phyloP scores from a whole-genome alignment of 176 grass and related monocot species.

The Hyparrhenia diplandra region DNA sequence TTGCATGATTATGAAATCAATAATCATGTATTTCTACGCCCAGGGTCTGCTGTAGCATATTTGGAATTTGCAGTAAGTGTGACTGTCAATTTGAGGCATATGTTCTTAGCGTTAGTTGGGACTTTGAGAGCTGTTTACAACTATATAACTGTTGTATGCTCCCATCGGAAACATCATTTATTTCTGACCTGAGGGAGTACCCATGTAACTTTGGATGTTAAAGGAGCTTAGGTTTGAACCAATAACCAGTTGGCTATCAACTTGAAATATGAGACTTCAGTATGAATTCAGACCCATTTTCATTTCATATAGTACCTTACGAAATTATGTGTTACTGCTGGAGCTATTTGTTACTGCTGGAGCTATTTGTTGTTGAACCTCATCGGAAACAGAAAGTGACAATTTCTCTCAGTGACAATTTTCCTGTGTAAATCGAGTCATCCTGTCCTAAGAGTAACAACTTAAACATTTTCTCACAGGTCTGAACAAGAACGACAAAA shows the following conservation, averaged over 20 bases:
- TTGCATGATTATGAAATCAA: not conserved
- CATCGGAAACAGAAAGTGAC: not conserved
- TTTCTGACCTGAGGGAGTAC: not conserved
- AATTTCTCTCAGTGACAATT: no score
- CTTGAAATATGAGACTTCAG: not conserved
- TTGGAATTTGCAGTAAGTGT: not conserved
- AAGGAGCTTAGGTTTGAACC: not conserved
- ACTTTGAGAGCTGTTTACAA: not conserved
- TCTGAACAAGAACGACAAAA: constrained; percentile 76
- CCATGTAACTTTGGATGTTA: not conserved
- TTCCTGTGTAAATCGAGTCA: not conserved
- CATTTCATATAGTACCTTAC: not conserved
- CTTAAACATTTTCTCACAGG: constrained; percentile 29
- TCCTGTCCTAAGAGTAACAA: not conserved
- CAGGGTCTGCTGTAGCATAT: not conserved
- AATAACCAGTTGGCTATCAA: not conserved
- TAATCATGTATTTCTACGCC: not conserved
- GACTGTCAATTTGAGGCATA: not conserved
- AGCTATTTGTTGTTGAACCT: not conserved
- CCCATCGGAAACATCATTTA: not conserved
- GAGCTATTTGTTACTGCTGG: not conserved
- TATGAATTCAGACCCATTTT: not conserved
- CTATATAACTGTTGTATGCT: not conserved
- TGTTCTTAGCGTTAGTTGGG: not conserved
- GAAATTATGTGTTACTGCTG: not conserved